Conservation (phyloP, 2,329 filamentous ascomycete genomes). For the Hypoxylon sp. region DNA sequence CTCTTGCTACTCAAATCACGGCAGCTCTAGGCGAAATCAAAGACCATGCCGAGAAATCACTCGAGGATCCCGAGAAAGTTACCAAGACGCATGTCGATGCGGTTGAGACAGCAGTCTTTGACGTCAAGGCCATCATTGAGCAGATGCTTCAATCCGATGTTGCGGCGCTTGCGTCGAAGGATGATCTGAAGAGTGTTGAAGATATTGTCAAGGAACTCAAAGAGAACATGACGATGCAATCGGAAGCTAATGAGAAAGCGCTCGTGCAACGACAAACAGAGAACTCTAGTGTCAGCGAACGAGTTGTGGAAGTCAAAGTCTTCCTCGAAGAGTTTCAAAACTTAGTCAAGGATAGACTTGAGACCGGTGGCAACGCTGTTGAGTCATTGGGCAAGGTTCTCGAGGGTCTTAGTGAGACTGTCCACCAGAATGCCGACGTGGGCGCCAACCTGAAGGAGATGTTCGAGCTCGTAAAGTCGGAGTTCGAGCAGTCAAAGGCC, state of each 20-base stretch:
- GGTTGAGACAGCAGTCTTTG: slow-evolving; percentile 83
- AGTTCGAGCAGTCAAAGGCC: slow-evolving; percentile 88
- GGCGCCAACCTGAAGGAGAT: slow-evolving; percentile 76
- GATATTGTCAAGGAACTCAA: slow-evolving; percentile 79
- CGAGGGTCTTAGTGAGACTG: slow-evolving; percentile 72
- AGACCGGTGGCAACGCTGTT: slow-evolving; percentile 77
- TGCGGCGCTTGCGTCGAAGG: slow-evolving; percentile 77
- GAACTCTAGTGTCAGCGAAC: slow-evolving; percentile 80
- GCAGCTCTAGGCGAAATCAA: slow-evolving; percentile 80
- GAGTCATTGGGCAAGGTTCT: slow-evolving; percentile 79
- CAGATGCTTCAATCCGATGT: slow-evolving; percentile 78
- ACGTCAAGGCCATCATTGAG: slow-evolving; percentile 83
- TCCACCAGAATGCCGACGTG: slow-evolving; percentile 67
- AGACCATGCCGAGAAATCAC: slow-evolving; percentile 64
- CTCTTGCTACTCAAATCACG: slow-evolving; percentile 82
- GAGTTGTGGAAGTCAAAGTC: slow-evolving; percentile 80
- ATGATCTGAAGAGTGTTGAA: slow-evolving; percentile 78
- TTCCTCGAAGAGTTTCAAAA: slow-evolving; percentile 83
- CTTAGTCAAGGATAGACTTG: slow-evolving; percentile 79
- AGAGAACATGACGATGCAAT: slow-evolving; percentile 73
- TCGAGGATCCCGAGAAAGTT: slow-evolving; percentile 72
- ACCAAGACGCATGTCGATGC: slow-evolving; percentile 86
- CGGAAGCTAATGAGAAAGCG: slow-evolving; percentile 79
- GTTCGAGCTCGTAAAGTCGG: slow-evolving; percentile 79
- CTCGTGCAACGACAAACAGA: slow-evolving; percentile 88